Base-by-base conservation (phyloP, 208 protist genomes). In the Crithidia brevicula region DNA sequence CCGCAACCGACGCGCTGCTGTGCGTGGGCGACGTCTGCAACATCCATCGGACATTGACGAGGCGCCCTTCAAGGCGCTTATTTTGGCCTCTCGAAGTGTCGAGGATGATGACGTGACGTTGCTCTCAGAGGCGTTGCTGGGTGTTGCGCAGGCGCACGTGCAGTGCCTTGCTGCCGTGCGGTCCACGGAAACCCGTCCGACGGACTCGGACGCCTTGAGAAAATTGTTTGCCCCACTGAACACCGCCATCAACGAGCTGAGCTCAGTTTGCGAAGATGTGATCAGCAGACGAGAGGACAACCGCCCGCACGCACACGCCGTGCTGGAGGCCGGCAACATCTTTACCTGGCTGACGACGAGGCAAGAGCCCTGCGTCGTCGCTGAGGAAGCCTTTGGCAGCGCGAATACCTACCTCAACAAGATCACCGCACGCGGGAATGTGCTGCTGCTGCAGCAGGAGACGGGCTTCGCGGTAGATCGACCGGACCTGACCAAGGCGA, bases 301-400 rank as follows among this genome's bases (percentile, higher is more conserved):
- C 53, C 71, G 77, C 15, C 50, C 53, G 7, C 53, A 74, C 46
- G 68, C 67, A 1, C 68, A 81, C 34, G 75, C 74, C 22, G 46
- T 81, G 16, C 51, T 68, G 13, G 65, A 78, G 36, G 79, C 74
- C 9, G 65, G 74, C 31, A 67, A 81, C 54, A 7, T 84, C 45
- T 84, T 81, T 56, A 81, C 74, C 28, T 84, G 74, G 79, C 58
- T 75, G 22, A 63, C 61, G 4, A 51, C 53, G 0, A 54, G 36
- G 42, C 46, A 49, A 23, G 61, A 60, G 38, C 69, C 69, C 13
- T 68, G 68, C 22, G 59, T 64, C n/a, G 61, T 64, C 13, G 57
- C 58, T 23, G 61, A 75, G 43, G 69, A 75, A 20, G 69, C 69
- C 16, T 75, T 78, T 22, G 51, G 54, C 27, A 74, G 47, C 56